These are phyloP conservation scores for Vachellia pachyceras DNA, from an alignment of 306 rosid genomes.

Conservation along the genomic window DNA sequence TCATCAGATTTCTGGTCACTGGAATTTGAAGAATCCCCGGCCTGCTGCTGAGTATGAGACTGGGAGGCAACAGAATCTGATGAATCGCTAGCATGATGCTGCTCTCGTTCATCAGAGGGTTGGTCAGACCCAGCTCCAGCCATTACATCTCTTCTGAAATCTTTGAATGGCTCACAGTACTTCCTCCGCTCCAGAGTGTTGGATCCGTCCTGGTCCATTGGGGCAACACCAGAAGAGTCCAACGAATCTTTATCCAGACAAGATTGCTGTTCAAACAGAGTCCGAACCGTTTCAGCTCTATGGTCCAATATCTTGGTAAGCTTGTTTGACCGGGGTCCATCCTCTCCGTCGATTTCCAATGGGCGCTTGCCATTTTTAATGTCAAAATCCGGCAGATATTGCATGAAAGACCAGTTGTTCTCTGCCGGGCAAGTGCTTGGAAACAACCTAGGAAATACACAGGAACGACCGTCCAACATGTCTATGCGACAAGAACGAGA, in stretches of 20 bases:
- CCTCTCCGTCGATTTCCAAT: conserved; percentile 38
- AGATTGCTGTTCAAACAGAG: conserved; percentile 27
- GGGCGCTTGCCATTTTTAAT: conserved; percentile 62
- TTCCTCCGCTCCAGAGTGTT: conserved; percentile 11
- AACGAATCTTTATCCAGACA: conserved; percentile 34
- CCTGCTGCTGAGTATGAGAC: conserved; percentile 4
- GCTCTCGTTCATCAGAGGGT: conserved; percentile 28
- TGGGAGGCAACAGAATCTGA: conserved; percentile 8
- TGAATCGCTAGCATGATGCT: conserved; percentile 24
- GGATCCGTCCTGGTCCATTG: conserved; percentile 63
- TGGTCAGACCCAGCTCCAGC: conserved; percentile 12
- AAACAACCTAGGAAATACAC: conserved; percentile 70
- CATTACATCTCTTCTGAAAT: conserved; percentile 25
- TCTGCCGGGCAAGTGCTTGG: conserved; percentile 69
- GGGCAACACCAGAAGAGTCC: conserved; percentile 27
- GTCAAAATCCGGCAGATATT: conserved; percentile 56
- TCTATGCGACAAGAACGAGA: conserved; percentile 49
- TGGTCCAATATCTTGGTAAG: conserved; percentile 42
- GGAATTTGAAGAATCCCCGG: conserved; percentile 24
- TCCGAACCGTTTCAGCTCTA: conserved; percentile 28
- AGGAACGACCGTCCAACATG: conserved; percentile 90
- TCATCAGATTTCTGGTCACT: conserved; percentile 23
- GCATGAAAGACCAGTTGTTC: conserved; percentile 70
- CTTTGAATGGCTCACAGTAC: conserved; percentile 2
- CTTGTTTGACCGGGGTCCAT: conserved; percentile 51